Evolutionary conservation across 495 filamentous ascomycete species (phyloP), one percentile per base, ranked within the genome.

Genomic region (Hypoxylon lenormandii): DNA sequence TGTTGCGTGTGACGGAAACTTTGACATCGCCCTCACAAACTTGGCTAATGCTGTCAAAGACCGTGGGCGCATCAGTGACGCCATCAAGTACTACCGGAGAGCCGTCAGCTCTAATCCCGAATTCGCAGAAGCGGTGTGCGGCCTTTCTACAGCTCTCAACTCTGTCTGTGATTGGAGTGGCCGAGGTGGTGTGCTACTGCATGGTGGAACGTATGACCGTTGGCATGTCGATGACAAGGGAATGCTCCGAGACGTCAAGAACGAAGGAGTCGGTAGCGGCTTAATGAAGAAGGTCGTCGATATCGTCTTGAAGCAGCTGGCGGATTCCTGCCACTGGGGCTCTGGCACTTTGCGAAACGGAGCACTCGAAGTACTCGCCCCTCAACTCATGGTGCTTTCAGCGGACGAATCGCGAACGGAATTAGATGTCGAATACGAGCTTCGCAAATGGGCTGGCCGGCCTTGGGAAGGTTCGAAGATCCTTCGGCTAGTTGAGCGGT

Each of bases 1-100:
- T 6, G 95, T 99, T 37, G 83, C 86, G 1, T 98, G 93, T 75
- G 95, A 99, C 76, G 86, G 86, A 12, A 91, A 89, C 30, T 99
- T 99, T 72, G 95, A 99, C 69, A 98, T 99, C 70, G 95, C 96
- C 3, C 82, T 99, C 48, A 96, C 95, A 30, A 99, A 99, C 74
- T 83, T 99, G 53, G 95, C 95, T 23, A 99, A 99, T 79, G 95
- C 95, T 0, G 95, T 99, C 48, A 99, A 98, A 79, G 95, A 99
- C 76, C 91, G 96, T 74, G 96, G 96, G 10, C 86, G 90, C 45
- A 91, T 97, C 63, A 92, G 87, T 58, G 95, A 99, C 67, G 96
- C 95, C 4, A 97, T 99, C 51, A 79, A 79, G 15, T 98, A 96
- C 76, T 99, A 99, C 81, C 89, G 86, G 67, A 88, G 94, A 62